phyloP scores from a whole-genome alignment of 306 rosid genomes.

The Echinosophora koreensis region DNA sequence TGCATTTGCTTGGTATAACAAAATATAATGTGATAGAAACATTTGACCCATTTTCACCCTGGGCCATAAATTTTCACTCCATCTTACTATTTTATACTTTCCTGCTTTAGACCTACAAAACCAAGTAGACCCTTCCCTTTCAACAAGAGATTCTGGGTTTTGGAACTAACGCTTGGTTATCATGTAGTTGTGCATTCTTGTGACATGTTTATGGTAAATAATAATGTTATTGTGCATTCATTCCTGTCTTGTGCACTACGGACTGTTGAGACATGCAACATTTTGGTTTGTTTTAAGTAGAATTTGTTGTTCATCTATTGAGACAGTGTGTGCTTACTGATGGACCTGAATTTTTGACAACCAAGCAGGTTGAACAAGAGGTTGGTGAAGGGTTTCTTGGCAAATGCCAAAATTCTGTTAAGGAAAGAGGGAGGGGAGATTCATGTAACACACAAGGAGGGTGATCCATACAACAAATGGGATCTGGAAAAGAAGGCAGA shows the following conservation, averaged over 20 bases:
- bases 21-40: not conserved
- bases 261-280: not conserved
- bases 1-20: not conserved
- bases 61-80: not conserved
- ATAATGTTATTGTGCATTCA: not conserved
- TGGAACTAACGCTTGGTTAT: not conserved
- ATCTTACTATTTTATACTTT: not conserved
- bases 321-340: conserved; percentile 28
- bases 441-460: conserved; percentile 79
- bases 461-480: conserved; percentile 82
- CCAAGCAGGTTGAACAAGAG: conserved; percentile 75
- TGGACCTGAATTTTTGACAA: conserved; percentile 26
- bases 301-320: conserved; percentile 30
- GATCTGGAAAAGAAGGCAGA: conserved; percentile 65
- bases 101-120: not conserved
- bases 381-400: conserved; percentile 70
- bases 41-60: not conserved
- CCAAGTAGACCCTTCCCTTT: not conserved
- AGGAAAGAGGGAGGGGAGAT: conserved; percentile 75
- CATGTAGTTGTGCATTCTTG: conserved; percentile 3
- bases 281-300: not conserved
- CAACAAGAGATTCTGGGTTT: not conserved
- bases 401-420: conserved; percentile 64
- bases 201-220: conserved; percentile 15
- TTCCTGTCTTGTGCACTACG: conserved; percentile 10